Conservation (phyloP, 164 flowering plant genomes). For the Kingdonia uniflora region DNA sequence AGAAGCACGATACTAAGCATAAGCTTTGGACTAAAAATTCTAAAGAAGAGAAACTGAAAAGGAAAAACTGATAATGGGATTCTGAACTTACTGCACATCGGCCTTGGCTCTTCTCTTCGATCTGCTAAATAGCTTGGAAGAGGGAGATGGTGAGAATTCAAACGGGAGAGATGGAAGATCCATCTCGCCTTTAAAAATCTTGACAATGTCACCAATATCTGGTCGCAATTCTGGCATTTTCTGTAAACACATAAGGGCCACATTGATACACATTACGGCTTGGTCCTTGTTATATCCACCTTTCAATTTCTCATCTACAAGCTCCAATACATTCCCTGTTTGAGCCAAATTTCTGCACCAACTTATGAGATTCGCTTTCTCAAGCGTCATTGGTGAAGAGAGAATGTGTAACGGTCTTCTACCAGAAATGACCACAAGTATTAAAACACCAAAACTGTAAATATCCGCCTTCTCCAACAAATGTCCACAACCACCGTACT, state of each 20-base stretch:
- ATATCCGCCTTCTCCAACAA: slow-evolving; percentile 93
- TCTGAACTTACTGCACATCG: slow-evolving; percentile 29
- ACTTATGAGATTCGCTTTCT: slow-evolving; percentile 86
- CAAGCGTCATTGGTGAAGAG: slow-evolving; percentile 91
- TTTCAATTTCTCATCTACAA: slow-evolving; percentile 67
- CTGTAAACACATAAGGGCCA: slow-evolving; percentile 82
- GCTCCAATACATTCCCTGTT: slow-evolving; percentile 62
- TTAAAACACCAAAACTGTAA: slow-evolving; percentile 84
- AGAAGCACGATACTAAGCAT: too few relatives aligned
- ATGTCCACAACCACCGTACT: slow-evolving; percentile 76
- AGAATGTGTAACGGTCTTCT: slow-evolving; percentile 88
- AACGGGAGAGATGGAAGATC: slow-evolving; percentile 64
- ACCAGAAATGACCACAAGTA: slow-evolving; percentile 88
- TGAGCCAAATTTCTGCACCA: slow-evolving; percentile 87
- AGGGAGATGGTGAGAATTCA: slow-evolving; percentile 90
- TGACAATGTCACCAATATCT: slow-evolving; percentile 68
- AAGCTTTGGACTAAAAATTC: too few relatives aligned
- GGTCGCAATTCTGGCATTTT: slow-evolving; percentile 90
- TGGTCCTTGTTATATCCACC: slow-evolving; percentile 55
- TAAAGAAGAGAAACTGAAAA: neutral
- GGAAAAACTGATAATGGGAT: neutral
- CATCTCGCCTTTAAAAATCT: slow-evolving; percentile 78
- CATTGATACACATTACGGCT: slow-evolving; percentile 64
- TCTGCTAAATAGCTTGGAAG: slow-evolving; percentile 46
- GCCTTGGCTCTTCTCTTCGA: slow-evolving; percentile 45